These are phyloP conservation scores for Sarocladium kiliense DNA, from an alignment of 2,329 filamentous ascomycete genomes.

Conservation along the genomic window DNA sequence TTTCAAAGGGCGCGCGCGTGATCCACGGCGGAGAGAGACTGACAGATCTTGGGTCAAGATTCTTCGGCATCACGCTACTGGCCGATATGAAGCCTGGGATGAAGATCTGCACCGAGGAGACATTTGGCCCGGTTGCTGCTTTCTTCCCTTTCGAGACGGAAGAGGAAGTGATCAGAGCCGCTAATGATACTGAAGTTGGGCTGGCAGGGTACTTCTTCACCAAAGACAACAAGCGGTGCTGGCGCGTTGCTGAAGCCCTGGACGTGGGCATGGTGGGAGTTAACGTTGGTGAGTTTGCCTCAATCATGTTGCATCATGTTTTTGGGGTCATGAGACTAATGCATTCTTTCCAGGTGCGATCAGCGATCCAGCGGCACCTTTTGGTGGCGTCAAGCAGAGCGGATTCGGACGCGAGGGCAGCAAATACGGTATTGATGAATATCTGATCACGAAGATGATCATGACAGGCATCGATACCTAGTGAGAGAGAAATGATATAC, in stretches of 20 bases:
- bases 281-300: conserved; percentile 18
- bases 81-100: conserved; percentile 60
- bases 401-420: conserved; percentile 37
- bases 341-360: background rate
- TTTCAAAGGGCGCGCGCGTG: conserved; percentile 55
- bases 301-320: no score
- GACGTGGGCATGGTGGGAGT: conserved; percentile 29
- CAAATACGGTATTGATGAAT: conserved; percentile 41
- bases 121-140: conserved; percentile 64
- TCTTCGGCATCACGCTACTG: conserved; percentile 63
- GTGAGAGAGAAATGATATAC: background rate
- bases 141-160: conserved; percentile 63
- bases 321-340: no score
- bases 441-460: conserved; percentile 42
- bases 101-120: conserved; percentile 60
- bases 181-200: conserved; percentile 60
- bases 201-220: conserved; percentile 67
- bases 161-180: conserved; percentile 59
- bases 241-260: conserved; percentile 34
- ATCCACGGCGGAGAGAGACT: conserved; percentile 51
- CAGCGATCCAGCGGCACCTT: conserved; percentile 13
- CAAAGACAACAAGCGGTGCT: conserved; percentile 25
- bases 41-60: conserved; percentile 29
- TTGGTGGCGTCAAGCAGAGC: conserved; percentile 36
- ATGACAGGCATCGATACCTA: conserved; percentile 19